Evolutionary conservation across 1,139 yeast genomes (phyloP).

Genomic region (Pichia sp.): DNA sequence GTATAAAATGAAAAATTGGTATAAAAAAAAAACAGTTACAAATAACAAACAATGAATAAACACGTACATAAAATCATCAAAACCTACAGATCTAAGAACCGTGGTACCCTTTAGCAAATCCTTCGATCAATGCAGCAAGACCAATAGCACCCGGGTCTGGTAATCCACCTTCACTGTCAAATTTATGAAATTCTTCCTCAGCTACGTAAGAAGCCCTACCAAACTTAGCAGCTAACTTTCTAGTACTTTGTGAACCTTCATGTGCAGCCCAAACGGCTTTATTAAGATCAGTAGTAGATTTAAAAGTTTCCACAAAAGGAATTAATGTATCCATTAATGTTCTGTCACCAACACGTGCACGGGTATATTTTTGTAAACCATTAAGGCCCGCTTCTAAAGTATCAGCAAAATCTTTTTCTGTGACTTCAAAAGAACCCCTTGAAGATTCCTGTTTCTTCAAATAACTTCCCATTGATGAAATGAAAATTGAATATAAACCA

Average conservation of each 20-base stretch:
- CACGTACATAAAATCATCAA: neutral
- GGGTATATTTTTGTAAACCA: slow-evolving; percentile 71
- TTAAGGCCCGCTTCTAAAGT: slow-evolving; percentile 49
- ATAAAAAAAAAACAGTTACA: no score
- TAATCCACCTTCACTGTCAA: slow-evolving; percentile 48
- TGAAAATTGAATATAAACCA: slow-evolving; percentile 79
- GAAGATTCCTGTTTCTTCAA: slow-evolving; percentile 31
- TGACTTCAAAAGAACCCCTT: slow-evolving; percentile 31
- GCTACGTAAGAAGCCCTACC: slow-evolving; percentile 91
- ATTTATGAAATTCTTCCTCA: slow-evolving; percentile 45
- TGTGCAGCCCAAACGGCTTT: slow-evolving; percentile 65
- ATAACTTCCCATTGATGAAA: slow-evolving; percentile 59
- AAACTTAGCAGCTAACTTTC: slow-evolving; percentile 70
- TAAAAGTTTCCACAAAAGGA: slow-evolving; percentile 70
- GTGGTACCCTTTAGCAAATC: slow-evolving; percentile 31
- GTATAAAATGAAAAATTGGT: no score
- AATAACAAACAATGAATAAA: no score
- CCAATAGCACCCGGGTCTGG: slow-evolving; percentile 97
- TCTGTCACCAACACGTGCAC: slow-evolving; percentile 86
- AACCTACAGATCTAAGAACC: neutral
- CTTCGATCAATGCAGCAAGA: slow-evolving; percentile 59
- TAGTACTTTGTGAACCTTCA: slow-evolving; percentile 71
- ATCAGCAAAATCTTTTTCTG: slow-evolving; percentile 34
- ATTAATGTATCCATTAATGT: slow-evolving; percentile 83
- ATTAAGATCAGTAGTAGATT: slow-evolving; percentile 39